Base-by-base conservation (phyloP, 208 protist genomes). In the Crithidia brevicula region DNA sequence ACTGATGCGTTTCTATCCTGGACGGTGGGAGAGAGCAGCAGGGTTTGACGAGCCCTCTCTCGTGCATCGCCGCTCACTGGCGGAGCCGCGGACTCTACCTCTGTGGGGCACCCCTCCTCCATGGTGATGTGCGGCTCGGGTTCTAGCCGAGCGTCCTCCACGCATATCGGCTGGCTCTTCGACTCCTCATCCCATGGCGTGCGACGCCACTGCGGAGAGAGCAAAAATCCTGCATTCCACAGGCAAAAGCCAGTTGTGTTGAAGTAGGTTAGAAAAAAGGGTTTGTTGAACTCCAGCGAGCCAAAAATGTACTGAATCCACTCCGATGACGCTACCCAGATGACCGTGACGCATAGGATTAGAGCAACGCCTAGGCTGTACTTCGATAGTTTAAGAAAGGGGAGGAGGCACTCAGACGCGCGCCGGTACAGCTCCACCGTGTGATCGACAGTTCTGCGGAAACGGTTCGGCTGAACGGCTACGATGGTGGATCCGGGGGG, bases 201-300 rank as follows among this genome's bases (percentile, higher is more conserved):
- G n/a, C 75, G 54, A 8, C 80, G 58, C 85, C 94, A 93, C 11
- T 67, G 65, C 33, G 72, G 67, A 33, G 73, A 71, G 1, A 96
- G 4, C 9, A 93, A 28, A 61, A 83, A 97, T 23, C 91, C 91
- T 0, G 88, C 28, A 54, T 95, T 94, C 81, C 89, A 97, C 1
- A 96, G 56, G 34, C 76, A 86, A 74, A 98, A 98, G 0, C 71
- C 78, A 0, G 80, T 83, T 1, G 91, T 97, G 71, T 97, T 97
- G 63, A 98, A 97, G 66, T 92, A 98, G 0, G 93, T 98, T 45
- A 98, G 71, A 49, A 98, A 97, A 59, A 88, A 96, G 5, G 93
- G 93, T 52, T 92, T 89, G 57, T 88, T 81, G 72, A 85, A 97
- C 16, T 94, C 69, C 6, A 94, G 59, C 15, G 83, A 63, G 20